Base-by-base conservation (phyloP, 352 stramenopile species). In the Globisporangium canariense region DNA sequence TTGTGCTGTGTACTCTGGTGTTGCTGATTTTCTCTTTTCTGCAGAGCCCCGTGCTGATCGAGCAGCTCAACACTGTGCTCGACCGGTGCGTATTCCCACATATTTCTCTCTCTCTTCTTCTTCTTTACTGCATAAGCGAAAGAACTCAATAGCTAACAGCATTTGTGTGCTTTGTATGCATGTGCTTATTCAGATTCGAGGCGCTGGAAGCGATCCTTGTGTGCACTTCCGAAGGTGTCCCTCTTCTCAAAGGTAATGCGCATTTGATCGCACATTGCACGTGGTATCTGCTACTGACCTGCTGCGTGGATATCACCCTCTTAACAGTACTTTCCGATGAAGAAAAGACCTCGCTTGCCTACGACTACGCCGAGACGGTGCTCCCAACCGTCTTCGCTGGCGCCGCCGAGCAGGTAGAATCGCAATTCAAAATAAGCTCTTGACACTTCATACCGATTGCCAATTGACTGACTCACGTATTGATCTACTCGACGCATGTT, bases 311-410 rank as follows among this genome's bases (percentile, higher is more conserved):
- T 58, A 13, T 25, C 67, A 6, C 52, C 62, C 41, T n/a, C 66
- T 20, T 20, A 20, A 32, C 40, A 88, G 80, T 85, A 30, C 66
- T 77, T 41, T 56, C 75, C 16, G 75, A 77, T 43, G 58, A 69
- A 46, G 76, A 86, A 32, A 75, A 77, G 58, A 73, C 68, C 5
- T 71, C 75, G 51, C 63, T 80, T 28, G 68, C 74, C 40, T 86
- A 88, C 58, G 83, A 94, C 51, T 89, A 89, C 67, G 81, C 81
- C 36, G 85, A 91, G 71, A 94, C 85, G 2, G 80, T 89, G 51
- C 71, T 94, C 16, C 83, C 85, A 18, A 89, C 81, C n/a, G 69
- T 94, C 16, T 91, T 94, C 67, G 83, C 85, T 34, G 79, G 78
- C 8, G 85, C 78, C 8, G 82, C 83, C 9, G 85, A 94, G 65